Evolutionary conservation across 768 basidiomycete genomes (phyloP), one percentile per base, ranked within the genome.

Genomic region (Boletus sp.): DNA sequence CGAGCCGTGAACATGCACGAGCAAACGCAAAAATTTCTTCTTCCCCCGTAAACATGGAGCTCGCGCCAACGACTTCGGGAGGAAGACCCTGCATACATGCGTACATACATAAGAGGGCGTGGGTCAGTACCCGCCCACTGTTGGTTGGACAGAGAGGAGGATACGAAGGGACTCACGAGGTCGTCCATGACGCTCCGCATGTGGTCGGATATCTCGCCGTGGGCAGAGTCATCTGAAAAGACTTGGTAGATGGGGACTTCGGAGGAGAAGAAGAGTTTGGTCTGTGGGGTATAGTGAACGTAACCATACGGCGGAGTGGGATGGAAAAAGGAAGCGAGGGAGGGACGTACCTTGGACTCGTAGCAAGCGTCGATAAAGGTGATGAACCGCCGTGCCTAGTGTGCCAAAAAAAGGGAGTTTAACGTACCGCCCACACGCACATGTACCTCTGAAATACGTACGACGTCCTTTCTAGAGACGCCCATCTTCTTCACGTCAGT

Each of bases 1-100:
- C 88, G 17, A 93, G 75, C 41, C 92, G 79, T 23, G 89, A 92
- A 65, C 90, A 93, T 19, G 95, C 95, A 34, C 97, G 82, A 11
- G 93, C 94, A 70, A 98, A 99, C 0, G 97, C 97, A 67, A 99
- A 99, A 0, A 98, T 69, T 71, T 98, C 97, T 70, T 98, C 97
- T 64, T 98, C 95, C 4, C 96, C 95, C 0, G 87, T 88, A 67
- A 98, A 98, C 76, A 99, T 89, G 40, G 93, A 88, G 57, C 88
- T 92, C 2, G 79, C 76, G 33, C 93, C 90, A 17, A 96, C 88
- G 19, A 81, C 73, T 29, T 93, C 84, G 23, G 79, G 79, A 1
- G 88, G 79, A 1, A 98, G 76, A 19, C 93, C 93, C 92, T 95
- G 59, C 32, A 51, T 25, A 11, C 1, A 29, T 21, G 29, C 15